Base-by-base conservation (phyloP, 768 basidiomycete genomes). In the Hebeloma cylindrosporum region DNA sequence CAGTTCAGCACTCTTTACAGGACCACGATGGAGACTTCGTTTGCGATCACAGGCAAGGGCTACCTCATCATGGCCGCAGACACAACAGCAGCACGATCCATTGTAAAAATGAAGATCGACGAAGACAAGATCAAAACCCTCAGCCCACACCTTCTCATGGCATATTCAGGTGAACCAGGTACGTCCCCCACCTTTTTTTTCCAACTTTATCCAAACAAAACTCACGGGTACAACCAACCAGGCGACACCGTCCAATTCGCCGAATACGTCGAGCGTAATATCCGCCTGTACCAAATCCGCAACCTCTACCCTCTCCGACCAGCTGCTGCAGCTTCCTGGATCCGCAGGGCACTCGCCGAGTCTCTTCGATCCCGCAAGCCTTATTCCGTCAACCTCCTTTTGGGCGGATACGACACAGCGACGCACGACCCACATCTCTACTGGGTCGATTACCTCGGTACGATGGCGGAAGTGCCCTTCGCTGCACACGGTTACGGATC, bases 191-290 rank as follows among this genome's bases (percentile, higher is more conserved):
- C 21, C 31, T 35, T 23, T 5, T 17, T 21, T 22, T 23, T 35
- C 27, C 7, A 13, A 31, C 17, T 11, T 17, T 3, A 13, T n/a
- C 26, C 6, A 21, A 5, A n/a, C n/a, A 13, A 32, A 8, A 14
- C 29, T 16, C 11, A 39, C 23, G 13, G 2, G 13, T 25, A 9
- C 17, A 34, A 17, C 6, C 1, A 36, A 43, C 23, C 58, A 91
- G 95, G 96, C 48, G 96, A 98, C 63, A 98, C 96, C 16, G 75
- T 95, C 17, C 90, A 97, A 62, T 98, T 98, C 59, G 88, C 95
- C 1, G 96, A 99, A 68, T 99, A 79, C 58, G 80, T 98, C 50
- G 93, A 97, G 61, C 85, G 95, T 50, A 98, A 96, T 72, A 82
- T 99, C 53, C 85, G 95, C 34, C 73, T 99, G 36, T 94, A 95